Conservation (phyloP, 768 basidiomycete species). For the Leccinum barrowsii region DNA sequence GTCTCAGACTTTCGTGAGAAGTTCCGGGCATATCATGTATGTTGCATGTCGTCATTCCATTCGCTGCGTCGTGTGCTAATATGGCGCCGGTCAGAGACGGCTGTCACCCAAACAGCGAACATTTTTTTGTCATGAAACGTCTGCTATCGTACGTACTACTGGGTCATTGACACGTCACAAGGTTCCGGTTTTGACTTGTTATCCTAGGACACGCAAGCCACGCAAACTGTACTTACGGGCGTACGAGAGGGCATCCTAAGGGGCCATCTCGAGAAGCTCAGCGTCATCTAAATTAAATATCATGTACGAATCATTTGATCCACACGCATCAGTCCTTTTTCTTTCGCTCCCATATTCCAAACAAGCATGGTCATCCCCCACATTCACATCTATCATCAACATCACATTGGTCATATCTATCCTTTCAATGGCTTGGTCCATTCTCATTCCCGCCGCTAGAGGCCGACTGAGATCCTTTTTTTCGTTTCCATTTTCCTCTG, state of each 20-base stretch:
- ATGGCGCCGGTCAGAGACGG: constrained; percentile 39
- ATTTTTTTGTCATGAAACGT: constrained; percentile 69
- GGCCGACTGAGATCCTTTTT: not conserved
- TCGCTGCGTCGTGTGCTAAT: not conserved
- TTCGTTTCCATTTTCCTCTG: not conserved
- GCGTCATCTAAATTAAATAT: constrained; percentile 21
- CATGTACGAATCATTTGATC: not conserved
- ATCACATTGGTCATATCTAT: not conserved
- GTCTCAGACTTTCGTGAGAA: constrained; percentile 64
- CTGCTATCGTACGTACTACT: constrained; percentile 54
- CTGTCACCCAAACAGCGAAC: constrained; percentile 54
- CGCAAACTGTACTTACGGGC: constrained; percentile 35
- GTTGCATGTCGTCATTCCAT: constrained; percentile 17
- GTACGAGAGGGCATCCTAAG: constrained; percentile 43
- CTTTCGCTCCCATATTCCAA: not conserved
- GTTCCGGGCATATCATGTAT: constrained; percentile 59
- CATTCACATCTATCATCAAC: not conserved
- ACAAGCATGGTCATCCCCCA: not conserved
- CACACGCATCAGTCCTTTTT: not conserved
- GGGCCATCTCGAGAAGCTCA: constrained; percentile 30
- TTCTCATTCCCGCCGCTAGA: not conserved
- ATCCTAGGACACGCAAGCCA: constrained; percentile 36
- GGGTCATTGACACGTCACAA: not conserved
- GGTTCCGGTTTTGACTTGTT: not conserved
- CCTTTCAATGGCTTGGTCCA: not conserved